Evolutionary conservation across 208 protist genomes (phyloP).

Genomic region (Porcisia hertigi): DNA sequence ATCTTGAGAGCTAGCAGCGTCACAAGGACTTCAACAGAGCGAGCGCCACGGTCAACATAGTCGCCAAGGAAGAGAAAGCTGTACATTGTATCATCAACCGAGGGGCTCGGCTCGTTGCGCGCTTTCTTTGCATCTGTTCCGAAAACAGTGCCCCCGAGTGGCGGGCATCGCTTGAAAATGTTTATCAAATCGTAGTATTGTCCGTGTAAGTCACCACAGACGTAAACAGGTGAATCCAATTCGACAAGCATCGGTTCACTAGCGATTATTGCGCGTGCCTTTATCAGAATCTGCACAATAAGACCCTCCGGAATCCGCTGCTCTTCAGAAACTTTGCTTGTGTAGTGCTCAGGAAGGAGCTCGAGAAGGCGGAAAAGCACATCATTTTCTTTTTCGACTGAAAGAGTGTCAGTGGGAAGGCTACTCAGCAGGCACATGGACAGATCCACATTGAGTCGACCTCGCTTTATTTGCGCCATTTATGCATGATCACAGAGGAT

Average conservation of each 20-base stretch:
- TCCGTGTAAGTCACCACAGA: slow-evolving; percentile 98
- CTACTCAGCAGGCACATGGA: slow-evolving; percentile 48
- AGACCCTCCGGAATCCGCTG: slow-evolving; percentile 73
- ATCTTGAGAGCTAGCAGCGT: slow-evolving; percentile 96
- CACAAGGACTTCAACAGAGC: slow-evolving; percentile 95
- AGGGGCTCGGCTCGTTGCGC: not conserved
- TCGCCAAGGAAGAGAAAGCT: slow-evolving; percentile 94
- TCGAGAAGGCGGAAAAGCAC: slow-evolving; percentile 78
- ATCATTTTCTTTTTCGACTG: slow-evolving; percentile 64
- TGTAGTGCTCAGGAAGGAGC: slow-evolving; percentile 67
- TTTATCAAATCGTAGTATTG: slow-evolving; percentile 98
- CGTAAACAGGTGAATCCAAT: slow-evolving; percentile 89
- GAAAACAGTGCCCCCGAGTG: slow-evolving; percentile 53
- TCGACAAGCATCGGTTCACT: slow-evolving; percentile 73
- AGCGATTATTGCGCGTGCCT: slow-evolving; percentile 57
- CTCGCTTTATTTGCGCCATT: slow-evolving; percentile 29
- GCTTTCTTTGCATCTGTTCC: slow-evolving; percentile 20
- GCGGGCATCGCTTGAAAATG: slow-evolving; percentile 91
- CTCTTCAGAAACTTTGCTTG: slow-evolving; percentile 45
- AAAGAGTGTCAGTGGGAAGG: slow-evolving; percentile 64
- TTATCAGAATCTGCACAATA: slow-evolving; percentile 61
- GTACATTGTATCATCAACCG: slow-evolving; percentile 43
- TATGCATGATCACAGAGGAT: not conserved
- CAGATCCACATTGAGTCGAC: slow-evolving; percentile 36
- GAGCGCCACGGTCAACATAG: slow-evolving; percentile 98